Evolutionary conservation across 2,329 filamentous ascomycete species (phyloP), one percentile per base, ranked within the genome.

Genomic region (Fusarium protoensiforme): DNA sequence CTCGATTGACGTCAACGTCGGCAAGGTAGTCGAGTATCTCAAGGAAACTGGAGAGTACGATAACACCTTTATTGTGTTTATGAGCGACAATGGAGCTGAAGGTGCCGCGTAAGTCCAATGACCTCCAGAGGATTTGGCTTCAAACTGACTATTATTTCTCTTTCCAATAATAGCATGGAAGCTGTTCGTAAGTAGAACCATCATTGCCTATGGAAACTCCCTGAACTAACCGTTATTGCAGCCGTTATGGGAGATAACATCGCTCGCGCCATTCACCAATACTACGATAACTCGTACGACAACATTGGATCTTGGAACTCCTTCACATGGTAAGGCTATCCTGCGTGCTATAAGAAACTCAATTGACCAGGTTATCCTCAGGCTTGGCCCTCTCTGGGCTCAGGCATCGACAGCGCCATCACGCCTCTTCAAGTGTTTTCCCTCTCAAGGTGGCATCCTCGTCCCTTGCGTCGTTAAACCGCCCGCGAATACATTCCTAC

Each of bases 61-160:
- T 68, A 90, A 92, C 78, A 92, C 90, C 2, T 88, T 91, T 66
- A 84, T 92, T 59, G 85, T 88, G 75, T 92, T 92, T 83, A 87
- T 91, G 83, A 88, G 85, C 3, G 89, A 91, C 79, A 91, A 91
- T 67, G 89, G 89, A 7, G 88, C 88, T 16, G 89, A 90, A 73
- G 88, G 88, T 18, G 87, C 87, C 24, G 84, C 85, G 4, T 88
- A 18, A 61, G 67, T 67, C 48, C 18, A 20, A 20, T 38, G 22
- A 6, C 36, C 27, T 24, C 33, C 13, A n/a, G n/a, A n/a, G n/a
- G 29, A 57, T 31, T n/a, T 22, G 27, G 29, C 20, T 18, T 31
- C 18, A 27, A 31, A 53, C 48, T 53, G 14, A 53, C 46, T 13
- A 53, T n/a, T 7, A n/a, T 11, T 24, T 20, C 29, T 31, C 27